Evolutionary conservation across 495 filamentous ascomycete genomes (phyloP), one percentile per base, ranked within the genome.

Genomic region (Aspergillus cristatus): DNA sequence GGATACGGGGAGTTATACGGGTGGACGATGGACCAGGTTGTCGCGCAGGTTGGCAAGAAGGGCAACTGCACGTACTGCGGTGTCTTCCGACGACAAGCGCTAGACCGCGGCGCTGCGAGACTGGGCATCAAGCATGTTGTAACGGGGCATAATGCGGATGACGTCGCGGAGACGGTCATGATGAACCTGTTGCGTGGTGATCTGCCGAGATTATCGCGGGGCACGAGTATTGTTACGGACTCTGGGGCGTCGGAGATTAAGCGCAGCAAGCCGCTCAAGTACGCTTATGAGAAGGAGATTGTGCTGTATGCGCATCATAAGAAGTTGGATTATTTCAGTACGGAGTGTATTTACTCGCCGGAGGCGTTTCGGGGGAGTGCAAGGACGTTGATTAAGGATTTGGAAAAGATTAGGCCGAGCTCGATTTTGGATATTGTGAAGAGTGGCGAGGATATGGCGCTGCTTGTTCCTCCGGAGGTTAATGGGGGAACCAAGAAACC

Each of bases 11-110:
- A 97, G 56, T 70, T 98, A 3, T 98, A 97, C 57, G 91, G 93
- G 2, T 98, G 91, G 91, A 96, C 89, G 7, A 98, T 98, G 91
- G 91, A 98, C 58, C 84, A 96, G 48, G 91, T 98, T 10, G 91
- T 98, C 2, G 79, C 82, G 50, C 84, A 91, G 40, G 83, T 97
- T 35, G 93, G 93, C 17, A 96, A 96, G 60, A 96, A 95, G 63
- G 93, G 93, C 26, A 98, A 97, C 61, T 98, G 91, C 68, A 98
- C 91, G 20, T 97, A 97, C 57, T 98, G 91, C 52, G 91, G 91
- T 3, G 91, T 98, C 22, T 98, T 98, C 51, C 75, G 91, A 10
- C 75, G 91, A 32, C 91, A 98, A 67, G 91, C 91, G 10, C 70
- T 98, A 28, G 91, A 98, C 60, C 77, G 91, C 6, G 91, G 91